Evolutionary conservation across 306 rosid species (phyloP), one percentile per base, ranked within the genome.

Genomic region (Biancaea sappan): DNA sequence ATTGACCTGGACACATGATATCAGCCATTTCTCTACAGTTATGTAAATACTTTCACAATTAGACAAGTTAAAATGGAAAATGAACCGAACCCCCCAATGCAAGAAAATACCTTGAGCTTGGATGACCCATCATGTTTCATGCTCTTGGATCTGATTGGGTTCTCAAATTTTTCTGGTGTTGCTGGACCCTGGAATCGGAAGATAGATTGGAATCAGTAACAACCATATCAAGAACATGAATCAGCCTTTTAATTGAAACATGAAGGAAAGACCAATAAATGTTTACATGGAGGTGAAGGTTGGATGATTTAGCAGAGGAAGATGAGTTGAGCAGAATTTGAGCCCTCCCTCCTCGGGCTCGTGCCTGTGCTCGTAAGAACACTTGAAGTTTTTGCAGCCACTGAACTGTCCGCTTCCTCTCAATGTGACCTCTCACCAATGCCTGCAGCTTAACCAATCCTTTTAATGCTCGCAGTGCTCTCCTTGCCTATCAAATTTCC

Each of bases 401-500:
- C 66, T 87, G 88, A 0, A 89, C 79, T 0, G 86, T 83, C 41
- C 92, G 84, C 68, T 89, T 93, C 86, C 98, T 84, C 76, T 81
- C 90, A 64, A 93, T 83, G 62, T 90, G 89, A 28, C 97, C 97
- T 70, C 98, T 89, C 35, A 90, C 96, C 72, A 93, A 72, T 9
- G 95, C 98, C 65, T 93, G 98, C 8, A 93, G 87, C 77, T 84
- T 90, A 81, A 93, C 98, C 74, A 93, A 66, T 81, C 97, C 98
- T 78, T 86, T 87, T 25, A 93, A 59, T 0, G 98, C 98, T 54
- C 93, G 73, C 76, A 93, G 86, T 2, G 98, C 97, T 67, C 84
- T 88, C 84, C 98, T 83, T n/a, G 97, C 98, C 98, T 93, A 47
- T 3, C 59, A 73, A 24, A 34, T 28, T 68, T 15, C 57, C 19